Percentiles rank a stretch among this genome's conserved stretches.
phyloP scores from a whole-genome alignment of 2,329 filamentous ascomycete genomes.

The Seiridium cupressi region DNA sequence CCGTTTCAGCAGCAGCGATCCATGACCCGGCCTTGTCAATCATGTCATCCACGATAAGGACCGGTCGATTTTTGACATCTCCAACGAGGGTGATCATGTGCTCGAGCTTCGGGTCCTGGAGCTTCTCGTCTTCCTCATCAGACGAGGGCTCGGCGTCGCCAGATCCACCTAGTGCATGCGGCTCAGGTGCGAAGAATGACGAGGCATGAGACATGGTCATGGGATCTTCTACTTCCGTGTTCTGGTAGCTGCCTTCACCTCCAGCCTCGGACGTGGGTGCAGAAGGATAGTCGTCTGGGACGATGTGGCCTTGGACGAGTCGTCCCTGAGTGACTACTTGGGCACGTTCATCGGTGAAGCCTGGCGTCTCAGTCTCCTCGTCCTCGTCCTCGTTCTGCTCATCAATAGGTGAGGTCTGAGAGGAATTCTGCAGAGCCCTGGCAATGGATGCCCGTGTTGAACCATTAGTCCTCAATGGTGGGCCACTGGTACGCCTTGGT shows the following conservation, averaged over 20 bases:
- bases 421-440: conserved; percentile 27
- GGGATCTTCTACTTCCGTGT: conserved; percentile 63
- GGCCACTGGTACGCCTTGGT: conserved; percentile 34
- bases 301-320: conserved; percentile 89
- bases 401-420: conserved; percentile 33
- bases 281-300: conserved; percentile 89
- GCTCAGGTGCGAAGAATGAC: conserved; percentile 71
- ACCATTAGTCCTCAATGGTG: conserved; percentile 25
- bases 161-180: conserved; percentile 75
- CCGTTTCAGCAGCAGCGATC: conserved; percentile 96
- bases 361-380: conserved; percentile 31
- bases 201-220: conserved; percentile 82
- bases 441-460: conserved; percentile 24
- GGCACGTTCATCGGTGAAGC: conserved; percentile 78
- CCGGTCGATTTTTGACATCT: conserved; percentile 82
- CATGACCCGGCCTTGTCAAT: conserved; percentile 96
- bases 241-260: conserved; percentile 53
- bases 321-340: conserved; percentile 89
- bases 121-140: conserved; percentile 91
- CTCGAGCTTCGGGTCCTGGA: conserved; percentile 77
- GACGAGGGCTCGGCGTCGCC: conserved; percentile 79
- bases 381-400: conserved; percentile 36
- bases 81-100: conserved; percentile 98
- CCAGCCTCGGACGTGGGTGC: conserved; percentile 66
- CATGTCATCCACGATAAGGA: conserved; percentile 98